Evolutionary conservation across 129 eudicot genomes (phyloP), one percentile per base, ranked within the genome.

Genomic region (Lactuca saligna): DNA sequence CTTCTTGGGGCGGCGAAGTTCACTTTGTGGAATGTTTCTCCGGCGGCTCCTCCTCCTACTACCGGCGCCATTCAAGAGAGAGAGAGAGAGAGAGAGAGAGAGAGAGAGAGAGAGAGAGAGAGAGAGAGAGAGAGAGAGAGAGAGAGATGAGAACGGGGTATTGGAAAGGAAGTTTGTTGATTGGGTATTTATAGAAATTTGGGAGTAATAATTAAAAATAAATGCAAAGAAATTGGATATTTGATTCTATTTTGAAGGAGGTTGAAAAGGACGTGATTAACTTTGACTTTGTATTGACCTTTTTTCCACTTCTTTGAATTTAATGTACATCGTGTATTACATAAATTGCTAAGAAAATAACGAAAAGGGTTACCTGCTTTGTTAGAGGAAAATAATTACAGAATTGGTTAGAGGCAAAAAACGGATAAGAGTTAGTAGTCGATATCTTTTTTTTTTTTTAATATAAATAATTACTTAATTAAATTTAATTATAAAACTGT

Each of bases 1-100:
- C 80, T 61, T 64, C 97, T 85, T 0, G 87, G 91, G 6, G 66
- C 46, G 2, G 83, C 77, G 20, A 83, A 91, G 20, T 74, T 91
- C 70, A 88, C 94, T 71, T 79, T 78, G 65, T 80, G 81, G 5
- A 3, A 15, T 39, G 73, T 39, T 51, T 71, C 83, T 31, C 62
- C 64, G 48, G 29, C 20, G 13, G 44, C 57, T 8, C 33, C 70
- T 57, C 35, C 73, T 75, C 65, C 70, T 73, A 65, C 78, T 16
- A 17, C 44, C 29, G 80, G 80, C 17, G 80, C 70, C 80, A 76
- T 75, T 66, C 4, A 38, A 14, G 70, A 73, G 42, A 65, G 53
- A 59, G 49, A 64, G 54, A 60, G 48, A 44, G 29, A 25, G 29
- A 25, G 29, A 25, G 29, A 25, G 29, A 25, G 29, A 38, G 6